These are phyloP conservation scores for Phytopythium mirpurense DNA, from an alignment of 352 stramenopile genomes.

Conservation along the genomic window DNA sequence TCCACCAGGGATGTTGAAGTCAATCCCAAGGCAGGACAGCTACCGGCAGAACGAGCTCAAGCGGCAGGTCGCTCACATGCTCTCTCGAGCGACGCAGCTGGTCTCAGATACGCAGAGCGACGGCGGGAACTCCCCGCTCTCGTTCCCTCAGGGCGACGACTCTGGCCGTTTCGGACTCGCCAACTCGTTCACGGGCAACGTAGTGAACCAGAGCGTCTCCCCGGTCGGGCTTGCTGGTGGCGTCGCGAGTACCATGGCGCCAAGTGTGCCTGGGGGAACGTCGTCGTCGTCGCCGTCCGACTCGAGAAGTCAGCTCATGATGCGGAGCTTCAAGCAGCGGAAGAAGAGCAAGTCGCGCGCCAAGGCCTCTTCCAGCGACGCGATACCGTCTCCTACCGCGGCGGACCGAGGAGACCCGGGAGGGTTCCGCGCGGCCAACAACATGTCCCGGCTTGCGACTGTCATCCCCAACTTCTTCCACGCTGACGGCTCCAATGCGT, in stretches of 20 bases:
- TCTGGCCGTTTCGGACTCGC: not conserved
- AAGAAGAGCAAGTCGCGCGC: constrained; percentile 25
- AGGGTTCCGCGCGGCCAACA: constrained; percentile 3
- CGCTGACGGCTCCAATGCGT: constrained; percentile 16
- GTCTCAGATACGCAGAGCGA: constrained; percentile 22
- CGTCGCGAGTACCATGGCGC: not conserved
- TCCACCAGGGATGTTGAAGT: not conserved
- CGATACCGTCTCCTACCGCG: constrained; percentile 7
- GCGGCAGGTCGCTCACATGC: constrained; percentile 16
- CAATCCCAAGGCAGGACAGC: constrained; percentile 3
- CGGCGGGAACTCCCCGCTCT: constrained; percentile 5
- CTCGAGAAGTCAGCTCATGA: constrained; percentile 28
- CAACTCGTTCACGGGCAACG: not conserved
- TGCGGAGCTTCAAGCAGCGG: constrained; percentile 35
- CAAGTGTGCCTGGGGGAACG: not conserved
- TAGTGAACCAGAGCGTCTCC: not conserved
- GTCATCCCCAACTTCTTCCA: constrained; percentile 36
- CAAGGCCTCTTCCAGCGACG: constrained; percentile 2
- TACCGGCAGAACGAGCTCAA: constrained; percentile 16
- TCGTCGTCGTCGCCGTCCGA: not conserved
- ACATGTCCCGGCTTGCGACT: constrained; percentile 8
- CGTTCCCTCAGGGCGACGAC: constrained; percentile 3
- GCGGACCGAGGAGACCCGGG: not conserved
- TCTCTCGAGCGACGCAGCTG: constrained; percentile 29
- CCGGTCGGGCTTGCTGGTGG: not conserved